Conservation (phyloP, 2,329 filamentous ascomycete species). For the Apiospora rasikravindrae region DNA sequence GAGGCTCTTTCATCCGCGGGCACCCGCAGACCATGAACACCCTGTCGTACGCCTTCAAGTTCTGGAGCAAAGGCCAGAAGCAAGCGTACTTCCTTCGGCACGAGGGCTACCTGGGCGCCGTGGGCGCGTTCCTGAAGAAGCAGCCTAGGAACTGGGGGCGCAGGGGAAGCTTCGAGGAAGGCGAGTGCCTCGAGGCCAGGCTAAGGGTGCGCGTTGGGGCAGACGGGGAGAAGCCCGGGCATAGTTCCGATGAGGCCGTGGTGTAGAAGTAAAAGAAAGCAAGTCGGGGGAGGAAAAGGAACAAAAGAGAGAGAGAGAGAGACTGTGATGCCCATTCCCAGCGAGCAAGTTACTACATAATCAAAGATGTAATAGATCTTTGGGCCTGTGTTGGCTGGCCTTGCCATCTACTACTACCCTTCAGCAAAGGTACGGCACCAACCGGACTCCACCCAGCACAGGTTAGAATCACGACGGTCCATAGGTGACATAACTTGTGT, state of each 20-base stretch:
- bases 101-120: slow-evolving; percentile 92
- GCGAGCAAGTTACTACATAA: not conserved
- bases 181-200: slow-evolving; percentile 19
- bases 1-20: slow-evolving; percentile 93
- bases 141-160: slow-evolving; percentile 92
- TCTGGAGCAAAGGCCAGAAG: slow-evolving; percentile 93
- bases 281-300: not conserved
- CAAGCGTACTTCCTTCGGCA: slow-evolving; percentile 96
- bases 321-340: not conserved
- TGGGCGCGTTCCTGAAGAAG: slow-evolving; percentile 91
- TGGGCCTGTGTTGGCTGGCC: not conserved
- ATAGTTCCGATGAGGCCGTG: slow-evolving; percentile 18
- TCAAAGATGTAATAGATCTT: not conserved
- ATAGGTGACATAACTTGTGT: not conserved
- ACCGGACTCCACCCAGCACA: not conserved
- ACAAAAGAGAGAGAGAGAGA: not conserved
- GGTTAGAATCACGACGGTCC: not conserved
- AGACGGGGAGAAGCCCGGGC: not conserved
- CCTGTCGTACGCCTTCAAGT: slow-evolving; percentile 93
- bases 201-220: slow-evolving; percentile 11
- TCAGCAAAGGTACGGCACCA: not conserved
- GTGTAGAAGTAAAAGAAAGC: not conserved
- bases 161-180: slow-evolving; percentile 73
- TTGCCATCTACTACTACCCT: not conserved
- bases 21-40: slow-evolving; percentile 99